Conservation (phyloP, 345 rosid species). For the Eucalyptus erythrocorys region DNA sequence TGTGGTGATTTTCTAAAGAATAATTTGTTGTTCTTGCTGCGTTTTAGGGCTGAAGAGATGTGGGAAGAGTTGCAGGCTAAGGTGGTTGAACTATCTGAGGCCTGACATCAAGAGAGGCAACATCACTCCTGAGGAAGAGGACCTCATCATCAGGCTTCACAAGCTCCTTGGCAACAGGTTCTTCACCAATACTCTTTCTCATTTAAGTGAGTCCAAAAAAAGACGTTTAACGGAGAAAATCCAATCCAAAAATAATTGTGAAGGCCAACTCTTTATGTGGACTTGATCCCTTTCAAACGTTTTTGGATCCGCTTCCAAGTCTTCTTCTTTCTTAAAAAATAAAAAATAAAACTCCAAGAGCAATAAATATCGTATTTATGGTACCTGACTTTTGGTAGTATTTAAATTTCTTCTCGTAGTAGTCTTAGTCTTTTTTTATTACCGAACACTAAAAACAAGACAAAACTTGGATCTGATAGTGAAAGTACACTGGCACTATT, state of each 20-base stretch:
- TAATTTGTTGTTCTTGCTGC: neutral
- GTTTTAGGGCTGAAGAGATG: conserved; percentile 21
- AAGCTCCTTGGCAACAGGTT: conserved; percentile 30
- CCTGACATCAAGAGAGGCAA: conserved; percentile 37
- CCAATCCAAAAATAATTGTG: neutral
- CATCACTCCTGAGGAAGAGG: conserved; percentile 22
- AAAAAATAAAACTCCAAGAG: neutral
- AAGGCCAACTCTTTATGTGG: neutral
- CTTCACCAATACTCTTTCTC: neutral
- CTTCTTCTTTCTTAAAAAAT: neutral
- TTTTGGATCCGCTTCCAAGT: neutral
- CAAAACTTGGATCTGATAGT: neutral
- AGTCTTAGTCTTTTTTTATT: neutral
- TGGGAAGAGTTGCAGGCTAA: conserved; percentile 32
- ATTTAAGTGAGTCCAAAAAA: neutral
- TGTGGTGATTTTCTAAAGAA: neutral
- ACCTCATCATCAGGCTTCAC: conserved; percentile 33
- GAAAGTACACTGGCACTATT: neutral
- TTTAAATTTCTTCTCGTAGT: neutral
- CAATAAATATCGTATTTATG: neutral
- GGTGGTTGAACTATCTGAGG: conserved; percentile 28
- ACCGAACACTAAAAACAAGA: neutral
- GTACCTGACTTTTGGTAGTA: neutral
- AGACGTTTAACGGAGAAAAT: neutral
- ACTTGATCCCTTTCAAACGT: neutral